Percentiles rank a stretch among this genome's conserved stretches.
These are phyloP conservation scores for Chimonanthus praecox DNA, from an alignment of 164 flowering plant species.

Conservation along the genomic window DNA sequence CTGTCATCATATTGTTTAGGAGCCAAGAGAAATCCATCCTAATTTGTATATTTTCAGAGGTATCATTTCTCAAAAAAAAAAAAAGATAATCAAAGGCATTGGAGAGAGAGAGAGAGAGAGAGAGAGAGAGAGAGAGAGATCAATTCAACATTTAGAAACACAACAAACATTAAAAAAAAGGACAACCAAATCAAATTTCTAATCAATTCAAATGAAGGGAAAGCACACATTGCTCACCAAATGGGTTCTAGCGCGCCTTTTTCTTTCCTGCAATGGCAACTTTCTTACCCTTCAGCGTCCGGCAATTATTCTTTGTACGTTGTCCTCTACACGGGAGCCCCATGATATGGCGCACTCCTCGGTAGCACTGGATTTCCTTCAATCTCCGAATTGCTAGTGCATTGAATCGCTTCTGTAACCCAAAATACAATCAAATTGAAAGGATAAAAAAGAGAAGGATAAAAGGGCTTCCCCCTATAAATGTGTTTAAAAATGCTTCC, in stretches of 20 bases:
- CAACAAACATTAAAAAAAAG: background rate
- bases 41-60: too few species aligned
- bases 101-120: background rate
- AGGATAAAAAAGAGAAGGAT: background rate
- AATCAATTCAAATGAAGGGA: background rate
- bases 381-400: constrained; percentile 68
- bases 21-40: too few species aligned
- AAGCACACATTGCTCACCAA: background rate
- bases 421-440: background rate
- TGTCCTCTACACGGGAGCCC: constrained; percentile 97
- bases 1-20: too few species aligned
- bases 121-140: background rate
- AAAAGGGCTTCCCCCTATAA: too few species aligned
- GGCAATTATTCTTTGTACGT: constrained; percentile 84
- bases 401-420: constrained; percentile 77
- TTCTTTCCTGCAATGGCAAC: constrained; percentile 86
- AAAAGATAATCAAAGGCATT: too few species aligned
- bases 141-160: background rate
- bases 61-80: too few species aligned
- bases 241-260: constrained; percentile 35
- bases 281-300: constrained; percentile 90
- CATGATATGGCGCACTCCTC: constrained; percentile 77
- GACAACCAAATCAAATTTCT: background rate
- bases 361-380: constrained; percentile 91
- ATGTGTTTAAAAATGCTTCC: too few species aligned